Conservation (phyloP, 1,284 basidiomycete genomes). For the Malassezia japonica region DNA sequence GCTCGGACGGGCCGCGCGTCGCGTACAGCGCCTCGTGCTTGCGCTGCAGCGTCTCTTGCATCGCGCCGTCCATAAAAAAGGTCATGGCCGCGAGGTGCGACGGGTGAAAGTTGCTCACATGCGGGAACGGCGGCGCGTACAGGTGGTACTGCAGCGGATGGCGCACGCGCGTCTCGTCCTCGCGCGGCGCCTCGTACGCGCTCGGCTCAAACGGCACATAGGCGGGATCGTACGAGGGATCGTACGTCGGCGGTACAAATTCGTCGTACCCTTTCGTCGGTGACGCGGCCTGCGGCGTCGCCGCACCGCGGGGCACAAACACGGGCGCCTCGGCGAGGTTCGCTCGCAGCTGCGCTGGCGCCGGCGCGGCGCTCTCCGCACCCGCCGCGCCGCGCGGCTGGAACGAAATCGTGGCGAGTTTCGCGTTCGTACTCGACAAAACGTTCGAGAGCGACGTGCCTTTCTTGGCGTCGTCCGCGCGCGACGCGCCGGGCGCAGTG, state of each 20-base stretch:
- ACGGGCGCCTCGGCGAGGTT: slow-evolving; percentile 16
- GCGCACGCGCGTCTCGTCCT: slow-evolving; percentile 15
- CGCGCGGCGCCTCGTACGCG: background rate
- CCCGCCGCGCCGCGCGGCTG: slow-evolving; percentile 9
- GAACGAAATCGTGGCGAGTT: slow-evolving; percentile 16
- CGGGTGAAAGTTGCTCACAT: slow-evolving; percentile 52
- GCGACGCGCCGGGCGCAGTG: background rate
- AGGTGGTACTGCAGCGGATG: slow-evolving; percentile 74
- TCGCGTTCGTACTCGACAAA: slow-evolving; percentile 12
- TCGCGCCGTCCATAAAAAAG: slow-evolving; percentile 62
- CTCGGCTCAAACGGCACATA: background rate
- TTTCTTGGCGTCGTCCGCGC: background rate
- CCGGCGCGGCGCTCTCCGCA: background rate
- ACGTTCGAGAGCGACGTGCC: slow-evolving; percentile 17
- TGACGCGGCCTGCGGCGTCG: background rate
- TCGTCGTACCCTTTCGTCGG: background rate
- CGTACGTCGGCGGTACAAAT: background rate
- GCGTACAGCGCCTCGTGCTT: slow-evolving; percentile 66
- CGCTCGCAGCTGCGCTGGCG: background rate
- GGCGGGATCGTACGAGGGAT: slow-evolving; percentile 3
- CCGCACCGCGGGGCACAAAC: slow-evolving; percentile 16
- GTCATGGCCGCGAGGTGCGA: slow-evolving; percentile 50
- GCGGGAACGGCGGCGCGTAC: slow-evolving; percentile 62
- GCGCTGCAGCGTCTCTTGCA: slow-evolving; percentile 69
- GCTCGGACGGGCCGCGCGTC: slow-evolving; percentile 39